Evolutionary conservation across 2,329 filamentous ascomycete species (phyloP).

Genomic region (Samsoniella hepiali): DNA sequence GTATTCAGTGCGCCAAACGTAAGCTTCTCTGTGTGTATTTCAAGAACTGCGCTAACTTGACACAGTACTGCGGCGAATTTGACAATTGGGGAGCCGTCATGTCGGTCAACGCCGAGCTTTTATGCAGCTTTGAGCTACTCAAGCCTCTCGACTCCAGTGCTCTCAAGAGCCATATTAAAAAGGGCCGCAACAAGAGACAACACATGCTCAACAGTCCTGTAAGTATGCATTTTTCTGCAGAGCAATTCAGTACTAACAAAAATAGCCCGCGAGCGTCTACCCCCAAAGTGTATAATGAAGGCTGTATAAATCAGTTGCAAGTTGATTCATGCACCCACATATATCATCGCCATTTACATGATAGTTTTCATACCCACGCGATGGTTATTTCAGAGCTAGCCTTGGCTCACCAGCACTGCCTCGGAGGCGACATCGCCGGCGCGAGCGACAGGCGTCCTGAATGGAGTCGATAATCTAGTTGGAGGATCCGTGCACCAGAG

Average conservation of each 20-base stretch:
- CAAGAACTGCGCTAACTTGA: conserved; percentile 28
- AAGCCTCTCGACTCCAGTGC: conserved; percentile 96
- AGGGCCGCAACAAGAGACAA: conserved; percentile 89
- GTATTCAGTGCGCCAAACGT: conserved; percentile 98
- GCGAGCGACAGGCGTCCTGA: not conserved
- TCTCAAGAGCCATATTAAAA: conserved; percentile 98
- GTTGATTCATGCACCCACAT: not conserved
- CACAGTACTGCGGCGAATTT: conserved; percentile 93
- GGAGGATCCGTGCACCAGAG: conserved; percentile 5
- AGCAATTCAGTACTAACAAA: conserved; percentile 10
- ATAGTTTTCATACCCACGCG: not conserved
- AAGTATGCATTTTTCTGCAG: conserved; percentile 41
- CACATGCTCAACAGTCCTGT: conserved; percentile 95
- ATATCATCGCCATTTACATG: not conserved
- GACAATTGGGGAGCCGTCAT: conserved; percentile 99
- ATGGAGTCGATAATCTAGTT: not conserved
- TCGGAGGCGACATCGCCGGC: not conserved
- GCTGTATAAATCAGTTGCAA: not conserved
- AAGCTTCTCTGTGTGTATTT: conserved; percentile 39
- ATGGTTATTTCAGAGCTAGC: not conserved
- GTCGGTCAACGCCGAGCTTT: conserved; percentile 88
- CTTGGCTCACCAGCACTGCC: not conserved
- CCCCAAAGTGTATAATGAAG: conserved; percentile 51
- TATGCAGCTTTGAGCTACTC: conserved; percentile 95
- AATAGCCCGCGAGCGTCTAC: conserved; percentile 52